phyloP scores from a whole-genome alignment of 139 green algal genomes.

The Closterium sp. region DNA sequence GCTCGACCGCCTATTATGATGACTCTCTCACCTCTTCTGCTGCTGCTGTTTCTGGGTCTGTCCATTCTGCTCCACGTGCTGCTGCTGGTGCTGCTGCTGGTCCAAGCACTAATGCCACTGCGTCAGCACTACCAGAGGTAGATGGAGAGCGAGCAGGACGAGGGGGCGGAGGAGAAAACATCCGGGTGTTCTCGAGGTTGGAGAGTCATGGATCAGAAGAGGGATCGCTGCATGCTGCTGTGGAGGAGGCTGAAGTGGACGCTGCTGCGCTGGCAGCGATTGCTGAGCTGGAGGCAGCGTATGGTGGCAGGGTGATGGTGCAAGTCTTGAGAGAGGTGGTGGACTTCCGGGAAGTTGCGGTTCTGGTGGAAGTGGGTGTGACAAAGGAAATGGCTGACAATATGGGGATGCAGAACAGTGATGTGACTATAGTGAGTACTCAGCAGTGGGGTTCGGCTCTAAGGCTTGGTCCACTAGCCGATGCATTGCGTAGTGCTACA shows the following conservation, averaged over 20 bases:
- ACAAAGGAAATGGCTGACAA: not conserved
- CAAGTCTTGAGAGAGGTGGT: slow-evolving; percentile 25
- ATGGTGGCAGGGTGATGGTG: slow-evolving; percentile 17
- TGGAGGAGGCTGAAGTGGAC: not conserved
- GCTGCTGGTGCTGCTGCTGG: not conserved
- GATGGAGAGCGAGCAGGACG: not conserved
- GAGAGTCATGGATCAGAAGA: not conserved
- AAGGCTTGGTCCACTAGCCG: not conserved
- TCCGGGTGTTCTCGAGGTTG: not conserved
- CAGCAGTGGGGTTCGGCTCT: slow-evolving; percentile 34
- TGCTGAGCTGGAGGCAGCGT: slow-evolving; percentile 9
- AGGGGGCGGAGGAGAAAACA: not conserved
- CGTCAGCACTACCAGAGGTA: too few species aligned
- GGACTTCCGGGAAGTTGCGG: slow-evolving; percentile 15
- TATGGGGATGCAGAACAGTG: not conserved
- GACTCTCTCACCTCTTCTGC: not conserved
- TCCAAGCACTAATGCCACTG: too few species aligned
- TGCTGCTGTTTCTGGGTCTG: not conserved
- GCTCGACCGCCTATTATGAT: not conserved
- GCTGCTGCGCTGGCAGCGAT: not conserved
- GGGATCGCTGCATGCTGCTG: not conserved
- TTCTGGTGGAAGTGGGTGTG: slow-evolving; percentile 24
- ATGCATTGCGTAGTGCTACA: slow-evolving; percentile 15
- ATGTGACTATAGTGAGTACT: not conserved
- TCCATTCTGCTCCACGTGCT: not conserved